Evolutionary conservation across 1,284 basidiomycete genomes (phyloP), one percentile per base, ranked within the genome.

Genomic region (Malassezia restricta): DNA sequence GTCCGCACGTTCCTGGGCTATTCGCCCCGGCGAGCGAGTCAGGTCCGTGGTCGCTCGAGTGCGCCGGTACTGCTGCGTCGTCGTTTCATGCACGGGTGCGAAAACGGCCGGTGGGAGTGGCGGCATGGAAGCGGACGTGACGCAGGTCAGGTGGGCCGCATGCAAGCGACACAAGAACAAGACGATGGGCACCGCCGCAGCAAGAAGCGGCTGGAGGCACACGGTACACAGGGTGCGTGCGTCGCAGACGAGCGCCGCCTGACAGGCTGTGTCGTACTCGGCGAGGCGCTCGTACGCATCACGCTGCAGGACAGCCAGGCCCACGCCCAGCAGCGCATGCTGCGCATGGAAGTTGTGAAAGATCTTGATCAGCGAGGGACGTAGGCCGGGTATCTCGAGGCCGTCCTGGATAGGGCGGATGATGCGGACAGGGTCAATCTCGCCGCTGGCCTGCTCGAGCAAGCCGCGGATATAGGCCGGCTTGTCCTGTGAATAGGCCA

Each of bases 381-480:
- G 91, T 51, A 99, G 78, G 0, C 91, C 92, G 0, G 88, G 88
- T 38, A 99, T 96, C 74, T 94, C 87, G 7, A 98, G 79, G 0
- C 94, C 92, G 62, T 95, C 87, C 76, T 86, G 85, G 76, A 99
- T 96, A 11, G 91, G 80, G 6, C 88, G 80, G 49, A 99, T 94
- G 40, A 98, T 79, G 0, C 89, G 82, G 46, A 98, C 85, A 1
- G 94, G 92, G 65, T 94, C 86, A 65, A 98, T 94, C 67, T 96
- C 90, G 1, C 88, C 83, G 6, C 92, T 92, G 33, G 96, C 88
- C 58, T 95, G 94, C 76, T 98, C 91, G 20, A 76, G 63, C 7
- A 99, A 76, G 1, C 86, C 92, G 3, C 90, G 84, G 47, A 99
- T 96, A 76, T 98, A 98, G 0, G 86, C 76, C 38, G 92, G 94